Evolutionary conservation across 2,329 filamentous ascomycete genomes (phyloP), one percentile per base, ranked within the genome.

Genomic region (Alternaria novae-zelandiae): DNA sequence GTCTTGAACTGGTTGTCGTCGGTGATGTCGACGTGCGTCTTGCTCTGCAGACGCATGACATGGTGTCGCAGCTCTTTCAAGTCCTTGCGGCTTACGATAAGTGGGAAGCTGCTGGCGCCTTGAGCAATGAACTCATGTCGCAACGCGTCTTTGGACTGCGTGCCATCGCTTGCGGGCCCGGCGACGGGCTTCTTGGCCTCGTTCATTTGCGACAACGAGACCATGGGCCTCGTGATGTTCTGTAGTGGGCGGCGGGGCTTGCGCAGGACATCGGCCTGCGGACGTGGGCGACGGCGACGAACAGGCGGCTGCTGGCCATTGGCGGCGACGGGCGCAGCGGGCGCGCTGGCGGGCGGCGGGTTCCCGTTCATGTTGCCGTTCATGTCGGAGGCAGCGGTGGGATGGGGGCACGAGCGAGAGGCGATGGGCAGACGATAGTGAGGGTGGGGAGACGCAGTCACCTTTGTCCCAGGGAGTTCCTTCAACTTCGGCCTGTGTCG

Each of bases 1-100:
- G 94, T 89, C 17, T 92, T 91, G 76, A 98, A 99, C 55, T 96
- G 89, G 6, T 89, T 84, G 69, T 95, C 90, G 74, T 98, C 90
- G 64, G 93, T 85, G 30, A 89, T 86, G 70, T 91, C 90, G 65
- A 88, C 82, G n/a, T 76, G 82, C 67, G 84, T 85, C 72, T 89
- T 89, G 55, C 66, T 72, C 66, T 91, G 86, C 59, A 99, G 89
- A 70, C 92, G 90, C 85, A 97, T 94, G 66, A 97, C 88, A 77
- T 99, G 96, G 74, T 94, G 90, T 53, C 95, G 91, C 63, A 97
- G 83, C 70, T 96, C 91, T 59, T 92, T 86, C 54, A 97, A 81
- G 10, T 90, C 89, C 73, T 90, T 89, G 80, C 96, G 97, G 7
- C 93, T 96, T 7, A 94, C 92, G 68, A 93, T 88, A 17, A 98